Base-by-base conservation (phyloP, 1,284 basidiomycete genomes). In the Apiotrichum mycotoxinovorans region DNA sequence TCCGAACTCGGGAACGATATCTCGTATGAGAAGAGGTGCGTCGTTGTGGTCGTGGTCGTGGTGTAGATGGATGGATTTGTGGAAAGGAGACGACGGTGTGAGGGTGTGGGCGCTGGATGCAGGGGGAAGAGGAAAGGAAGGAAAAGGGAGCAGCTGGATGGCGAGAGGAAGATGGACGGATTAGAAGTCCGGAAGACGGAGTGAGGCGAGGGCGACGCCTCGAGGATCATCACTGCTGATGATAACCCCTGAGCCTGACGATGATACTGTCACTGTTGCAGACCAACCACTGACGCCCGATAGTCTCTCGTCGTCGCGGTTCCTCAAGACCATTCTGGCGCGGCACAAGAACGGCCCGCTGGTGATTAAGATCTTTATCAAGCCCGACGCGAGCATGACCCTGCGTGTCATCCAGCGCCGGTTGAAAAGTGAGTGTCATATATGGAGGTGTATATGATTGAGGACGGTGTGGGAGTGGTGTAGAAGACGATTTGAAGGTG, bases 281-380 rank as follows among this genome's bases (percentile, higher is more conserved):
- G 51, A 55, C 44, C 23, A 22, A 23, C n/a, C 40, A n/a, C 44
- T 30, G 18, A 33, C 44, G 4, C 43, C 18, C 22, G 15, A 7
- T 73, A 72, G 92, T 87, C 42, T 86, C 41, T 77, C 76, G 11
- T 75, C 89, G n/a, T 88, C 94, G 10, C 87, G 95, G 20, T 98
- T 98, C 72, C 83, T 98, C 64, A 97, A 97, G 80, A 89, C 94
- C 0, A 91, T 91, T 56, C 83, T 85, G 58, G 90, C 86, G 53
- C 80, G 85, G 38, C 88, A 91, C 76, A 78, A 79, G 48, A 82
- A 85, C 64, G 87, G 87, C 0, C 83, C 83, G 14, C 79, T 91
- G 20, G 83, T 91, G 30, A 81, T 89, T 64, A 90, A 91, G 79
- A 85, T 89, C 41, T 89, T 89, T 76, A 84, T 89, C 66, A 92